Evolutionary conservation across 2,329 filamentous ascomycete species (phyloP), one percentile per base, ranked within the genome.

Genomic region (Aspergillus sp.): DNA sequence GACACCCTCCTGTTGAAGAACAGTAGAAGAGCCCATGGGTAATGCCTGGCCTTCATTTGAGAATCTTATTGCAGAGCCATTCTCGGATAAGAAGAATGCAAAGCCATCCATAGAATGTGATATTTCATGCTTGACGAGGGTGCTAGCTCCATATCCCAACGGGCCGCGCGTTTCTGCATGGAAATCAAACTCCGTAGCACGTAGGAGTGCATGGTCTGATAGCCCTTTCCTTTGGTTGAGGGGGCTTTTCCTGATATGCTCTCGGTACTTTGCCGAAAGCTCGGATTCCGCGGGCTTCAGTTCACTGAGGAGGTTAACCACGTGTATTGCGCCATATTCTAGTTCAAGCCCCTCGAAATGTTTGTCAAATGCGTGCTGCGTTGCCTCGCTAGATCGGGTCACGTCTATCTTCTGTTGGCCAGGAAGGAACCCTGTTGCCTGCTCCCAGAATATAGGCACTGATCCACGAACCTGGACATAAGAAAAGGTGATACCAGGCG

Each of bases 381-480:
- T 93, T 10, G 95, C 95, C 71, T 97, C 93, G 0, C 87, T 84
- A 12, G 93, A 96, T 60, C 95, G 84, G 6, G 93, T 96, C 49
- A 98, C 85, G 45, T 89, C 88, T 49, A 99, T 96, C 73, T 98
- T 98, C 73, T 98, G 95, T 69, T 97, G 92, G 2, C 91, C 91
- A 0, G 95, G 94, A 39, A 96, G 83, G 32, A 98, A 83, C 20
- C 93, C 93, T 11, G 92, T 87, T 29, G 89, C 85, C 75, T 98
- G 95, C 74, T 99, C 95, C 95, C 95, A 99, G 74, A 99, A 99
- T 2, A 98, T 84, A 0, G 95, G 95, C 7, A 99, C 91, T 6
- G 93, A 97, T 42, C 95, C 95, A 68, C 95, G 86, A 26, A 96
- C 86, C 76, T 99, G 95, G 2, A 89, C 91, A 75, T 97, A 99